Percentiles rank a stretch among this genome's conserved stretches.
These are phyloP conservation scores for Lipomyces yamanashiensis DNA, from an alignment of 805 yeast species.

Conservation along the genomic window DNA sequence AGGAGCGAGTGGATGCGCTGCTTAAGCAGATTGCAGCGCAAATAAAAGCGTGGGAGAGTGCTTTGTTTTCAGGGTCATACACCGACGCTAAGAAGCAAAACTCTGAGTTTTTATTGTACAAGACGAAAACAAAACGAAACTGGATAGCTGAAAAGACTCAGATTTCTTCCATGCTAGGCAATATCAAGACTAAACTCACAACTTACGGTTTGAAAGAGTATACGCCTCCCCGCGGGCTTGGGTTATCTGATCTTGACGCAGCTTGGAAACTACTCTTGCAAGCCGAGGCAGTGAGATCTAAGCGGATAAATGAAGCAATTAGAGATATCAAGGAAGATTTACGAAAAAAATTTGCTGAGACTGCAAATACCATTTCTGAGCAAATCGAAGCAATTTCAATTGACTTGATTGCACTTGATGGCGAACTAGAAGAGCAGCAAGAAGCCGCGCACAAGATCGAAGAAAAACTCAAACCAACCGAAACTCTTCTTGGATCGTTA, in stretches of 20 bases:
- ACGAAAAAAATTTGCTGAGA: constrained; percentile 44
- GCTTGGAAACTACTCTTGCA: constrained; percentile 44
- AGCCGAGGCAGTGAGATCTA: constrained; percentile 45
- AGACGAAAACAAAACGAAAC: constrained; percentile 43
- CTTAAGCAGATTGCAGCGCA: constrained; percentile 39
- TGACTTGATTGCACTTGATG: constrained; percentile 39
- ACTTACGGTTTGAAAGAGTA: constrained; percentile 46
- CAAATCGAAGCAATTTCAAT: constrained; percentile 41
- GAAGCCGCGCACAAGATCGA: constrained; percentile 45
- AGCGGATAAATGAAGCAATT: constrained; percentile 43
- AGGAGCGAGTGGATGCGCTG: constrained; percentile 42
- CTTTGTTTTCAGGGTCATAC: constrained; percentile 40
- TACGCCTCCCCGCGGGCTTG: constrained; percentile 45
- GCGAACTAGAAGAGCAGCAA: constrained; percentile 49
- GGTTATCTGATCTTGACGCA: constrained; percentile 42
- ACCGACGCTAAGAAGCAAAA: constrained; percentile 41
- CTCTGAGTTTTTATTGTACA: constrained; percentile 41
- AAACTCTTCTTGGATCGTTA: constrained; percentile 42
- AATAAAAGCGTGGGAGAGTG: constrained; percentile 41
- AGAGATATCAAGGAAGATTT: constrained; percentile 45
- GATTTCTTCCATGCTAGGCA: constrained; percentile 45
- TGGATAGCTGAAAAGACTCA: constrained; percentile 50
- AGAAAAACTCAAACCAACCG: constrained; percentile 48
- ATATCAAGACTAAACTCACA: constrained; percentile 47
- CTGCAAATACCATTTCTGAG: constrained; percentile 44